phyloP scores from a whole-genome alignment of 2,329 filamentous ascomycete genomes.

The Fusarium sp. region DNA sequence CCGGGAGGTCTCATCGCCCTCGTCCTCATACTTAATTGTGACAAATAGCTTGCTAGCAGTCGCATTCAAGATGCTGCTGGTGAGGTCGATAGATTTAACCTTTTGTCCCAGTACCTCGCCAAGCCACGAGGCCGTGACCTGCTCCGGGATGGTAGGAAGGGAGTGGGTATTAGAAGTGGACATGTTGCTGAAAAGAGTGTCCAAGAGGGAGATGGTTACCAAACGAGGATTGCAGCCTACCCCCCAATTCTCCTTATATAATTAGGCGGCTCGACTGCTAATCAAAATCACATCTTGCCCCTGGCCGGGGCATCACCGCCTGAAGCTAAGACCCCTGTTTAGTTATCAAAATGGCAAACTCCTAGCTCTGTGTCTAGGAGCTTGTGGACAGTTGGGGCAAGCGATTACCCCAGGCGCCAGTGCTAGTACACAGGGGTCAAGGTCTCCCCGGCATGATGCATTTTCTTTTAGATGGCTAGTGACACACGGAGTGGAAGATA shows the following conservation, averaged over 20 bases:
- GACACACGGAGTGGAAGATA: too few relatives aligned
- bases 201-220: background rate
- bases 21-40: background rate
- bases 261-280: too few relatives aligned
- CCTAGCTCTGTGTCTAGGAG: too few relatives aligned
- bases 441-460: too few relatives aligned
- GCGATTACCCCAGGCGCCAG: too few relatives aligned
- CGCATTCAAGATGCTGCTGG: background rate
- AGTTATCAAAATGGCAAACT: too few relatives aligned
- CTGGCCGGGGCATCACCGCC: too few relatives aligned
- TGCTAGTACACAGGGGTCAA: too few relatives aligned
- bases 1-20: background rate
- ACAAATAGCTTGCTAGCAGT: conserved; percentile 22
- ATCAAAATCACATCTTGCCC: too few relatives aligned
- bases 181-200: background rate
- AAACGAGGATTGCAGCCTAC: background rate
- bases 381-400: too few relatives aligned
- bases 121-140: conserved; percentile 11
- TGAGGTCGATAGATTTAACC: background rate
- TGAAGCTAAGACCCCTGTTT: too few relatives aligned
- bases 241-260: background rate
- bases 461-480: too few relatives aligned
- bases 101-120: background rate
- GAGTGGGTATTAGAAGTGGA: background rate
- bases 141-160: background rate